Evolutionary conservation across 345 rosid genomes (phyloP).

Genomic region (Sisymbrium altissimum): DNA sequence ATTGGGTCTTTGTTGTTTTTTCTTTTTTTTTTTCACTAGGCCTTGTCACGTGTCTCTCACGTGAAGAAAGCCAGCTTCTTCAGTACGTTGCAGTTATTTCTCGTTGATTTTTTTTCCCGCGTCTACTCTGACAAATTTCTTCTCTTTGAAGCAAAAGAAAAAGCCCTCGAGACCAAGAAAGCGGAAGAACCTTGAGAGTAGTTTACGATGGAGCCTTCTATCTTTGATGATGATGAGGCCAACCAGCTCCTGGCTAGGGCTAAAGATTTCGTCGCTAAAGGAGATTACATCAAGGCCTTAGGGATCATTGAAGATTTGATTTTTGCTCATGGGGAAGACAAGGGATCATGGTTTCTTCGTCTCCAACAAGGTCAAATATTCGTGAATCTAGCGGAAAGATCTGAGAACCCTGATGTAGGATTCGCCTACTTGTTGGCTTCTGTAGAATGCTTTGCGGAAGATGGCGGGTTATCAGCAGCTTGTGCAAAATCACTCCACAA

Average conservation of each 20-base stretch:
- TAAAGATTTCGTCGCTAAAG: neutral
- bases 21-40: too few relatives aligned
- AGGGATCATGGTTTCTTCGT: neutral
- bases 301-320: neutral
- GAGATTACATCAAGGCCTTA: neutral
- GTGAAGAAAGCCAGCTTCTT: neutral
- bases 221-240: too few relatives aligned
- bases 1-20: too few relatives aligned
- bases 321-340: neutral
- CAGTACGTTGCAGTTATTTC: neutral
- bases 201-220: too few relatives aligned
- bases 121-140: neutral
- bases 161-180: neutral
- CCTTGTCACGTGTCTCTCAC: neutral
- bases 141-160: neutral
- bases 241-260: neutral
- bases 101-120: neutral
- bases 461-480: rapidly evolving
- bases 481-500: neutral
- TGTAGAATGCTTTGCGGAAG: neutral
- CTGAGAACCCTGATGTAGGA: too few relatives aligned
- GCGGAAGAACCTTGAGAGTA: neutral
- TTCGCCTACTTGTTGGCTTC: neutral
- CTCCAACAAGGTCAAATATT: neutral
- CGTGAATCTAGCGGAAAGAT: too few relatives aligned